Conservation (phyloP, 441 rosid genomes). For the Euphorbia corollata region DNA sequence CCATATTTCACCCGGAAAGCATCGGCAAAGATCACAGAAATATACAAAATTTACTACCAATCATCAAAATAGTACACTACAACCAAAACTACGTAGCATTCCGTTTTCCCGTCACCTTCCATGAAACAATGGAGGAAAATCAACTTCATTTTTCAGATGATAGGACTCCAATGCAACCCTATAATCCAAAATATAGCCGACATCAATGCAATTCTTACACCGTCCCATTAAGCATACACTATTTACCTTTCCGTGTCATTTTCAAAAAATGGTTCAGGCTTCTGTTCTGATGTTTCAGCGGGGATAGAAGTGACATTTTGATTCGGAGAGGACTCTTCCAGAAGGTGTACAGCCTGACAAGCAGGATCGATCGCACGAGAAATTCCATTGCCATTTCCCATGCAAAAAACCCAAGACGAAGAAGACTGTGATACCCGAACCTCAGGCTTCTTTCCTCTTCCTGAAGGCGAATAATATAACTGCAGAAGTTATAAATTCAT, state of each 20-base stretch:
- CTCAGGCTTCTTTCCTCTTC: constrained; percentile 21
- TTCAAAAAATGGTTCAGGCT: not conserved
- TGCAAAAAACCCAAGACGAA: constrained; percentile 19
- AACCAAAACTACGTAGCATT: not conserved
- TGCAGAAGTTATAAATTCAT: constrained; percentile 19
- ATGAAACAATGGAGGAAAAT: constrained; percentile 36
- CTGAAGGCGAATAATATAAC: constrained; percentile 16
- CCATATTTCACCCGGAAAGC: not conserved
- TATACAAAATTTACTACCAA: not conserved
- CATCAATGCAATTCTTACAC: not conserved
- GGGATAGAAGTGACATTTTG: constrained; percentile 10
- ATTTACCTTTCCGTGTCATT: constrained; percentile 19
- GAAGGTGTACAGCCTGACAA: not conserved
- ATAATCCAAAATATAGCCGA: constrained; percentile 12
- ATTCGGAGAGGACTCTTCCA: not conserved
- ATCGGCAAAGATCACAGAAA: not conserved
- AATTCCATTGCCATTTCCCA: constrained; percentile 8
- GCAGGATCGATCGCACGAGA: constrained; percentile 7
- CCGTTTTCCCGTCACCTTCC: not conserved
- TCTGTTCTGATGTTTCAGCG: not conserved
- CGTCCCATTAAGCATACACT: not conserved
- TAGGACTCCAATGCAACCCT: constrained; percentile 25
- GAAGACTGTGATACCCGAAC: constrained; percentile 1
- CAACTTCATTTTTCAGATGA: constrained; percentile 36
- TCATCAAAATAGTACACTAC: not conserved